A percentile compares a stretch with the other conserved stretches of the same genome.
Evolutionary conservation across 2,329 filamentous ascomycete species (phyloP).

Genomic region (Purpureocillium lavendulum): DNA sequence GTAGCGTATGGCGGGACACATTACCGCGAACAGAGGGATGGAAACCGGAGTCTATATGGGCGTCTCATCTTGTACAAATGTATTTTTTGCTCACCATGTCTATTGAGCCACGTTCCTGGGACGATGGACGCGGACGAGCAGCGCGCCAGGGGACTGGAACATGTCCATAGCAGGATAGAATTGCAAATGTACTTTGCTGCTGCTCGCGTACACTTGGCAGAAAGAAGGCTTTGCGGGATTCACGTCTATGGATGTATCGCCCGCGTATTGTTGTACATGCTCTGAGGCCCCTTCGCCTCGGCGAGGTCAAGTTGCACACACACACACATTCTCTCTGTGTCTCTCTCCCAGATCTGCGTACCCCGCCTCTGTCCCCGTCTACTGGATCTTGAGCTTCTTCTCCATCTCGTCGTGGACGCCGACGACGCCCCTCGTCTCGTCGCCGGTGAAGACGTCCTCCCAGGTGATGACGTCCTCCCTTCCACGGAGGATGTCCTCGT

Average conservation of each 20-base stretch:
- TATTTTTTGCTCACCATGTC: conserved; percentile 1
- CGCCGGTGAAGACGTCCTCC: conserved; percentile 88
- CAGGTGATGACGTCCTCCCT: conserved; percentile 71
- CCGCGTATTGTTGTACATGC: conserved; percentile 1
- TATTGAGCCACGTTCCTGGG: not conserved
- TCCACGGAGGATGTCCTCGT: conserved; percentile 82
- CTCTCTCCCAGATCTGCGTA: not conserved
- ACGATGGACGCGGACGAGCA: not conserved
- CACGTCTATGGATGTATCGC: not conserved
- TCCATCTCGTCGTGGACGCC: conserved; percentile 92
- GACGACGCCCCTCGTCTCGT: conserved; percentile 61
- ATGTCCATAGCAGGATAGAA: conserved; percentile 16
- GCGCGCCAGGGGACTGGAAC: no score
- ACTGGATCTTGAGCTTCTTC: conserved; percentile 70
- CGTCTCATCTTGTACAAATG: conserved; percentile 15
- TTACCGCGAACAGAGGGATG: conserved; percentile 11
- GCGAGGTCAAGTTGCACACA: no score
- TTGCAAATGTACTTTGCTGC: conserved; percentile 8
- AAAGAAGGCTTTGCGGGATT: not conserved
- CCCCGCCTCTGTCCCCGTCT: not conserved
- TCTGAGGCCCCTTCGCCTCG: no score
- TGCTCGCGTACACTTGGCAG: not conserved
- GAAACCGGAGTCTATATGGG: conserved; percentile 15
- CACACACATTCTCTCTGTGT: no score
- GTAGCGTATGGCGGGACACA: conserved; percentile 10